phyloP scores from a whole-genome alignment of 345 rosid genomes.

The Rhizophora mangle region DNA sequence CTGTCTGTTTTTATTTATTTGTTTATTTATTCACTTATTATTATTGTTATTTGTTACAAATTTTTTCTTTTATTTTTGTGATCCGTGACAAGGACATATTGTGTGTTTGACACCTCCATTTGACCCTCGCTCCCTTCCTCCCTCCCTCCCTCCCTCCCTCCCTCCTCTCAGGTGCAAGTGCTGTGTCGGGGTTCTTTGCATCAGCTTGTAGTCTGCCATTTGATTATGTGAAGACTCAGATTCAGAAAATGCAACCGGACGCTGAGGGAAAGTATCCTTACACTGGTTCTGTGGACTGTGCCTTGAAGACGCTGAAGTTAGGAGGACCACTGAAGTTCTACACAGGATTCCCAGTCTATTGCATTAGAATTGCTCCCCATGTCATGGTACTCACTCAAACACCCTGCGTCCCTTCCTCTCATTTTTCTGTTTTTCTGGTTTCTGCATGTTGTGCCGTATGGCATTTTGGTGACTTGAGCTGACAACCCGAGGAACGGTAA shows the following conservation, averaged over 20 bases:
- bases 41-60: too few species aligned
- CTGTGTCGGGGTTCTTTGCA: conserved; percentile 87
- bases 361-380: conserved; percentile 94
- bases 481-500: background rate
- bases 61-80: too few species aligned
- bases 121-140: too few species aligned
- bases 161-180: conserved; percentile 71
- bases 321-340: conserved; percentile 94
- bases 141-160: background rate
- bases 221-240: conserved; percentile 95
- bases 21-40: too few species aligned
- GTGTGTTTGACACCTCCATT: background rate
- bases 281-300: conserved; percentile 86
- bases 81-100: too few species aligned
- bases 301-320: conserved; percentile 65
- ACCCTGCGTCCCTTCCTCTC: too few species aligned
- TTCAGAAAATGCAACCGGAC: conserved; percentile 99
- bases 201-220: conserved; percentile 95
- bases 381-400: conserved; percentile 63
- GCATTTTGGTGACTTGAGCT: background rate
- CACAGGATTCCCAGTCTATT: conserved; percentile 95
- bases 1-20: too few species aligned
- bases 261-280: conserved; percentile 88
- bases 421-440: background rate
- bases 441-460: background rate